Conservation (phyloP, 495 filamentous ascomycete species). For the Penicillium canescens region DNA sequence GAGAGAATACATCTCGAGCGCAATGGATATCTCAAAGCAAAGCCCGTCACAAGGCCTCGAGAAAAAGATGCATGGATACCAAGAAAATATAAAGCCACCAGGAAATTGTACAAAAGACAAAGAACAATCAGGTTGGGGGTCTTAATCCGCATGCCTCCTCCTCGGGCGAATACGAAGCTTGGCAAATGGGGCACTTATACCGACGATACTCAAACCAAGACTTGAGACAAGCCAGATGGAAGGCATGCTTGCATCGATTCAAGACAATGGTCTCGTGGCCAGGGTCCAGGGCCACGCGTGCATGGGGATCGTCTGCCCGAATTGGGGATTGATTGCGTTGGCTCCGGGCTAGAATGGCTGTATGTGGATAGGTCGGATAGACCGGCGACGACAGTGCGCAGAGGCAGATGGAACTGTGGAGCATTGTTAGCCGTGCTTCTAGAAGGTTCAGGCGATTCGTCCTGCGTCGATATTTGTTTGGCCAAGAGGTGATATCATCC, state of each 20-base stretch:
- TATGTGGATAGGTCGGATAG: slow-evolving; percentile 21
- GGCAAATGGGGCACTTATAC: slow-evolving; percentile 37
- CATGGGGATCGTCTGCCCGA: background rate
- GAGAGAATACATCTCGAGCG: background rate
- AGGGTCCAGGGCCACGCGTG: background rate
- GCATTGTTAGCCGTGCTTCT: slow-evolving; percentile 6
- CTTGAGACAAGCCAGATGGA: slow-evolving; percentile 32
- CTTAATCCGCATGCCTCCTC: slow-evolving; percentile 8
- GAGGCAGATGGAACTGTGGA: slow-evolving; percentile 25
- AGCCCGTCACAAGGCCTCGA: background rate
- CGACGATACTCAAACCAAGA: slow-evolving; percentile 36
- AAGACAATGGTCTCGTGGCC: slow-evolving; percentile 25
- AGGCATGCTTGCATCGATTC: slow-evolving; percentile 36
- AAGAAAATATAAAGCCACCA: background rate
- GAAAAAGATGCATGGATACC: no score
- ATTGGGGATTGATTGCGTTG: slow-evolving; percentile 1
- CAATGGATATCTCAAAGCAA: slow-evolving; percentile 4
- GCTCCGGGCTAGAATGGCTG: slow-evolving; percentile 14
- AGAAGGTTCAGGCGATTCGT: slow-evolving; percentile 1
- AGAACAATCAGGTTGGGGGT: background rate
- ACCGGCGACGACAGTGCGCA: slow-evolving; percentile 27
- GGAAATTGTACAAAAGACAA: background rate
- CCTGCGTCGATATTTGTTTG: background rate
- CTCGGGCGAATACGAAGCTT: slow-evolving; percentile 26
- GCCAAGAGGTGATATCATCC: background rate